Evolutionary conservation across 306 rosid species (phyloP).

Genomic region (Lathyrus tuberosus): DNA sequence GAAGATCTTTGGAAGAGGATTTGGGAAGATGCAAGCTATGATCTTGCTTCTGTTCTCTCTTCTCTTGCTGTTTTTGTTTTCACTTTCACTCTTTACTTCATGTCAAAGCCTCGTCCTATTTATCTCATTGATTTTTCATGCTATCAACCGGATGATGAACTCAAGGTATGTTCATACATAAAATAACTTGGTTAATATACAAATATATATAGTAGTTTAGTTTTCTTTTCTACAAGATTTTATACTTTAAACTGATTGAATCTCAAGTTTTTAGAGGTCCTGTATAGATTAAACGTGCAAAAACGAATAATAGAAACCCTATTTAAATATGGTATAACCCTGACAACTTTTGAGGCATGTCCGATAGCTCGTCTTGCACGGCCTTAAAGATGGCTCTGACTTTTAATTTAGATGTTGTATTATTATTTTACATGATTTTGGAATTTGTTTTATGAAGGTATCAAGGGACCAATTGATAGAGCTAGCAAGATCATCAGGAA

Average conservation of each 20-base stretch:
- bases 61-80: slow-evolving; percentile 81
- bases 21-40: slow-evolving; percentile 84
- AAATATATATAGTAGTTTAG: no score
- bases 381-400: no score
- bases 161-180: slow-evolving; percentile 52
- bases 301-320: no score
- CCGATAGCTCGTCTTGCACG: no score
- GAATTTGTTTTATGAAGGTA: slow-evolving; percentile 48
- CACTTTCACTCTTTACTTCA: slow-evolving; percentile 84
- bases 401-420: neutral
- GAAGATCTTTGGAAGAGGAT: slow-evolving; percentile 88
- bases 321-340: no score
- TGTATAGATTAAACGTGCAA: no score
- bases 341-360: no score
- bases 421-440: no score
- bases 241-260: no score
- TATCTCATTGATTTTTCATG: slow-evolving; percentile 89
- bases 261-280: no score
- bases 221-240: no score
- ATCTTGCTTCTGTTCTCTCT: slow-evolving; percentile 76
- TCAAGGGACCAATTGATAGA: slow-evolving; percentile 75
- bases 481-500: slow-evolving; percentile 74
- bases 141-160: slow-evolving; percentile 65
- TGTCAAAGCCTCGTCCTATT: slow-evolving; percentile 85
- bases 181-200: no score